Percentiles rank a stretch among this genome's conserved stretches.
phyloP scores from a whole-genome alignment of 1,139 yeast species.

The Kodamaea sp. region DNA sequence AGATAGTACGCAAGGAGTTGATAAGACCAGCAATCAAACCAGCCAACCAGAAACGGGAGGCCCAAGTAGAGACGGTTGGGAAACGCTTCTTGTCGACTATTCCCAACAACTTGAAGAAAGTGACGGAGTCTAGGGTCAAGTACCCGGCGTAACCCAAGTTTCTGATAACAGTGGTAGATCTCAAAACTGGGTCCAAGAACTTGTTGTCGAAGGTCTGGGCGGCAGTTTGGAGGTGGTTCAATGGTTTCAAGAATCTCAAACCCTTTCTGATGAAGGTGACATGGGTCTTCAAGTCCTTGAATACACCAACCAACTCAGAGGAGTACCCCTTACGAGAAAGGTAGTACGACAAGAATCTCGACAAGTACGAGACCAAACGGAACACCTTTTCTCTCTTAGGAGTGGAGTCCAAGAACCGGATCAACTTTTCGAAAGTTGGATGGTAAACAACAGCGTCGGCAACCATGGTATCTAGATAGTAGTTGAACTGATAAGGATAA shows the following conservation, averaged over 20 bases:
- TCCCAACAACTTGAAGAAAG: conserved; percentile 63
- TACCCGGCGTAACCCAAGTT: conserved; percentile 77
- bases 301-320: conserved; percentile 48
- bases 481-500: too few species aligned
- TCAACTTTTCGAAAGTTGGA: conserved; percentile 66
- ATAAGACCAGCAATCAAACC: conserved; percentile 67
- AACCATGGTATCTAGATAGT: conserved; percentile 63
- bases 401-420: conserved; percentile 65
- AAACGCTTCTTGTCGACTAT: conserved; percentile 36
- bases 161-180: conserved; percentile 59
- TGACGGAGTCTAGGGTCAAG: conserved; percentile 70
- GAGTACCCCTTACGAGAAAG: conserved; percentile 62
- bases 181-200: conserved; percentile 64
- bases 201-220: conserved; percentile 70
- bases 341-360: conserved; percentile 69
- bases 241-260: conserved; percentile 81
- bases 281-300: conserved; percentile 56
- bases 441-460: conserved; percentile 70
- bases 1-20: conserved; percentile 48
- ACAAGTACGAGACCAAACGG: conserved; percentile 79
- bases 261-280: conserved; percentile 78
- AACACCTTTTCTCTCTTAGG: conserved; percentile 75
- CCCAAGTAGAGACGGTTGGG: conserved; percentile 41
- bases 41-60: conserved; percentile 74
- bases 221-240: conserved; percentile 72